Conservation (phyloP, 1,284 basidiomycete genomes). For the Heterobasidion occidentale region DNA sequence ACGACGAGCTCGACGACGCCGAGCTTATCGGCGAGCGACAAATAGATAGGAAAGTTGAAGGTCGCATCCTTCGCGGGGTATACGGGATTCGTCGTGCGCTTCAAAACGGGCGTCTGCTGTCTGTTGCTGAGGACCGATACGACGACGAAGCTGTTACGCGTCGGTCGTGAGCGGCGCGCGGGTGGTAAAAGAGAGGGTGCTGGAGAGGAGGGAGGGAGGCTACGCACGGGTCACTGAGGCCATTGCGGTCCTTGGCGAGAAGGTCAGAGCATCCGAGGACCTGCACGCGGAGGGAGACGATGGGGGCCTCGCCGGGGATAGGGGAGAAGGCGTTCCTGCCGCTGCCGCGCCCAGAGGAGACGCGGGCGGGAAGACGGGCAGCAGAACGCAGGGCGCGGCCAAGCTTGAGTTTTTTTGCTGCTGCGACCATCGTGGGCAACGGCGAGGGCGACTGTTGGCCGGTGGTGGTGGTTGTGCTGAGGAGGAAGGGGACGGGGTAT, state of each 20-base stretch:
- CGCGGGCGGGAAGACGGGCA: slow-evolving; percentile 35
- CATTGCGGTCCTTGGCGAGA: slow-evolving; percentile 54
- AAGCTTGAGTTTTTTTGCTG: slow-evolving; percentile 35
- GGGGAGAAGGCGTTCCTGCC: slow-evolving; percentile 39
- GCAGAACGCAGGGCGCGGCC: slow-evolving; percentile 40
- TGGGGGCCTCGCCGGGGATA: slow-evolving; percentile 50
- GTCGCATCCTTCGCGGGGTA: slow-evolving; percentile 72
- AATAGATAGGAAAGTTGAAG: slow-evolving; percentile 81
- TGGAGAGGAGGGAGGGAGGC: neutral
- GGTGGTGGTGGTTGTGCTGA: neutral
- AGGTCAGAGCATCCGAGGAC: slow-evolving; percentile 57
- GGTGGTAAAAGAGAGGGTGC: neutral
- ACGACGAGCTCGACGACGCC: slow-evolving; percentile 80
- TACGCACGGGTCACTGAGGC: slow-evolving; percentile 69
- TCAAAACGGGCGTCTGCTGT: slow-evolving; percentile 76
- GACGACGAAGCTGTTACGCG: slow-evolving; percentile 59
- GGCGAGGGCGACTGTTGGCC: neutral
- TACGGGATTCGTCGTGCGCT: slow-evolving; percentile 70
- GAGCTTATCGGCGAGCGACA: slow-evolving; percentile 65
- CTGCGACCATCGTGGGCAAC: slow-evolving; percentile 19
- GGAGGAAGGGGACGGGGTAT: neutral
- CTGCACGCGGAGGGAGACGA: slow-evolving; percentile 60
- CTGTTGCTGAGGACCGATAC: slow-evolving; percentile 59
- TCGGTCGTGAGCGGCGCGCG: neutral
- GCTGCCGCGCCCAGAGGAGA: slow-evolving; percentile 30